These are phyloP conservation scores for Xylariaceae sp. DNA, from an alignment of 2,329 filamentous ascomycete species.

Conservation along the genomic window DNA sequence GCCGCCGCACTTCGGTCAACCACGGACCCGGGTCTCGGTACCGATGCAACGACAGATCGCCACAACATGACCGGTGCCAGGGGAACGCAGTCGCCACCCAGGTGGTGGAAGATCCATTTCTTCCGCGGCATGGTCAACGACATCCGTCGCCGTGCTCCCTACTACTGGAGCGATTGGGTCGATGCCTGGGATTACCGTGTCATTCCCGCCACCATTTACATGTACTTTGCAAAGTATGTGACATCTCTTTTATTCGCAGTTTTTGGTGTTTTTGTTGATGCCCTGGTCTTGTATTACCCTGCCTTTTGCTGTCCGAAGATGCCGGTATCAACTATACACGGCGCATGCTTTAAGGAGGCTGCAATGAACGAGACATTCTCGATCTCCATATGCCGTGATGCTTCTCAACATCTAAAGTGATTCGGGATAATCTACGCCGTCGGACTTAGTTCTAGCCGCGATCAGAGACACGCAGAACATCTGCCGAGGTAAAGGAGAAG, in stretches of 20 bases:
- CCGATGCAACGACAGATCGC: constrained; percentile 6
- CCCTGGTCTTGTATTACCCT: neutral
- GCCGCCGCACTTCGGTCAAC: neutral
- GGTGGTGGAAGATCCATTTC: constrained; percentile 69
- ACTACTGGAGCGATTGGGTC: constrained; percentile 74
- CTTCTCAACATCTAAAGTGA: neutral
- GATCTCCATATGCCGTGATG: neutral
- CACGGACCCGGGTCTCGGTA: neutral
- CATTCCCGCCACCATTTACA: constrained; percentile 80
- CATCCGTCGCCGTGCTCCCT: constrained; percentile 67
- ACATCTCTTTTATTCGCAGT: neutral
- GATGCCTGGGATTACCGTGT: constrained; percentile 91
- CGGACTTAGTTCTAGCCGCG: neutral
- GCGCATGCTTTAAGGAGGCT: neutral
- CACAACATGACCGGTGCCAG: constrained; percentile 6
- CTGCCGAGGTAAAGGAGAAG: neutral
- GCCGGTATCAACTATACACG: neutral
- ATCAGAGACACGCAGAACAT: neutral
- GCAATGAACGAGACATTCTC: neutral
- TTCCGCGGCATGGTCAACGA: constrained; percentile 80
- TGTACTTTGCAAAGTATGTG: constrained; percentile 87
- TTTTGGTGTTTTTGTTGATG: neutral
- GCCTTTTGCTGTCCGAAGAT: neutral
- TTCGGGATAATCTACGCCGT: neutral
- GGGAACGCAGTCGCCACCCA: constrained; percentile 1